Conservation (phyloP, 2,329 filamentous ascomycete species). For the Botryotinia convoluta region DNA sequence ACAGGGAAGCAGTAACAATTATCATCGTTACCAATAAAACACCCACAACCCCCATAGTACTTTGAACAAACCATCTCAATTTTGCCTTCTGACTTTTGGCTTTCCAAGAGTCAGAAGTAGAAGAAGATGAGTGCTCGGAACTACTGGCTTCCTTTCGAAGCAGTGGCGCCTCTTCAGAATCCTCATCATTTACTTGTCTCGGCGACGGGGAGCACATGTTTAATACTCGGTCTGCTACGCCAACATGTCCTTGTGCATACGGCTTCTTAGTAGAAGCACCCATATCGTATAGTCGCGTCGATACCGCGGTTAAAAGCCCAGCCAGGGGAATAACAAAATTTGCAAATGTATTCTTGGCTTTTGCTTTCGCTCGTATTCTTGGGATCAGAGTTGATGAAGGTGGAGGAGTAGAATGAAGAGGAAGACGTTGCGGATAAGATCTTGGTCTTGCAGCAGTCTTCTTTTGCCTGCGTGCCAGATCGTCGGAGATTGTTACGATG, state of each 20-base stretch:
- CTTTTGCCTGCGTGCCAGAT: constrained; percentile 15
- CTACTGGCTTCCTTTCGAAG: constrained; percentile 23
- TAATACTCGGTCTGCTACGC: constrained; percentile 7
- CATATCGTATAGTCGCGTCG: constrained; percentile 32
- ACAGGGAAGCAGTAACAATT: constrained; percentile 32
- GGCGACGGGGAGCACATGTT: constrained; percentile 2
- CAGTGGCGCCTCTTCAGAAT: constrained; percentile 30
- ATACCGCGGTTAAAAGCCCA: constrained; percentile 25
- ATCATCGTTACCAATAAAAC: constrained; percentile 28
- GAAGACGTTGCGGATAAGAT: neutral
- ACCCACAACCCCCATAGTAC: constrained; percentile 32
- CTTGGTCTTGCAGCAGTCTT: neutral
- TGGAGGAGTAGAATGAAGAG: neutral
- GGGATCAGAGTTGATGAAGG: neutral
- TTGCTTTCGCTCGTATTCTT: constrained; percentile 7
- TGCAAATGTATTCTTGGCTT: constrained; percentile 19
- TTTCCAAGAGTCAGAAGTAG: neutral
- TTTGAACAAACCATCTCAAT: constrained; percentile 26
- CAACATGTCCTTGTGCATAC: constrained; percentile 6
- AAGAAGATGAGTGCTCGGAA: constrained; percentile 3
- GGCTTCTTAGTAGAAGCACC: constrained; percentile 21
- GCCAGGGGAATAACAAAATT: constrained; percentile 30
- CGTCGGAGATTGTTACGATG: neutral
- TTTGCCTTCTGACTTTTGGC: neutral
- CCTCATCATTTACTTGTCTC: constrained; percentile 12